These are phyloP conservation scores for Saksenaea oblongispora DNA, from an alignment of 371 early-diverging fungal genomes.

Conservation along the genomic window DNA sequence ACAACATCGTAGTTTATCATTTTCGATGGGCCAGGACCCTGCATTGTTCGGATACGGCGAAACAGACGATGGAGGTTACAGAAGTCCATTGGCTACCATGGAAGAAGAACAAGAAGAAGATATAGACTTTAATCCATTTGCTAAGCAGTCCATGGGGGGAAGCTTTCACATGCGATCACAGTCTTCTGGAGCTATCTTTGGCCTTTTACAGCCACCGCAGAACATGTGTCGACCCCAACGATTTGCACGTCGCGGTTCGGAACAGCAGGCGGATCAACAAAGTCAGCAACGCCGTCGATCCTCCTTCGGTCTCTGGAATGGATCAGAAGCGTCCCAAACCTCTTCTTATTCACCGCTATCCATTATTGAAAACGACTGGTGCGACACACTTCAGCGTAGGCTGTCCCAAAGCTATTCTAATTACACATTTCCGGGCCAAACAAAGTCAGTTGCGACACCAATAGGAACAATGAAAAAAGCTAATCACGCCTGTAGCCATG, in stretches of 20 bases:
- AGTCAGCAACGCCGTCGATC: conserved; percentile 24
- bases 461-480: not conserved
- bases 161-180: conserved; percentile 4
- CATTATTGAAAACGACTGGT: conserved; percentile 29
- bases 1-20: conserved; percentile 51
- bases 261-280: conserved; percentile 25
- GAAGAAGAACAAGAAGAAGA: conserved; percentile 11
- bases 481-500: not conserved
- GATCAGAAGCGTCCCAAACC: not conserved
- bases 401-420: conserved; percentile 14
- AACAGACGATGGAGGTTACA: conserved; percentile 22
- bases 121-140: conserved; percentile 6
- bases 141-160: conserved; percentile 7
- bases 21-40: conserved; percentile 52
- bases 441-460: not conserved
- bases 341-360: conserved; percentile 18
- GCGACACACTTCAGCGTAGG: conserved; percentile 25
- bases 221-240: not conserved
- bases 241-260: conserved; percentile 30
- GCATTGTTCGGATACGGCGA: conserved; percentile 48
- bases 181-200: conserved; percentile 9
- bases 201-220: not conserved
- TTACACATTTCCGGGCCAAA: conserved; percentile 13
- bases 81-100: conserved; percentile 4
- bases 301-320: conserved; percentile 17